Evolutionary conservation across 2,329 filamentous ascomycete genomes (phyloP).

Genomic region (Cladobotryum protrusum): DNA sequence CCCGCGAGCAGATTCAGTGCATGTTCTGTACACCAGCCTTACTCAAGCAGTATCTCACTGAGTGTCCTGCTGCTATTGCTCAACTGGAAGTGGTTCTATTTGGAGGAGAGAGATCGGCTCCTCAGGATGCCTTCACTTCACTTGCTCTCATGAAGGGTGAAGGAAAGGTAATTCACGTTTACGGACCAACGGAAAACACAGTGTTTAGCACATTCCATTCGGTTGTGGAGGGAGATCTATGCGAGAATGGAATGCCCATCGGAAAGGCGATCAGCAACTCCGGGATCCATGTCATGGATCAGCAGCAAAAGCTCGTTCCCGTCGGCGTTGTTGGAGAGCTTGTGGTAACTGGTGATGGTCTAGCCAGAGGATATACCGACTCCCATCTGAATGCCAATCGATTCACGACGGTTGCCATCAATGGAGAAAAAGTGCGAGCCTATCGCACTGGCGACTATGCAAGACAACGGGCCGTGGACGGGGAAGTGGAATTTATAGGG

Average conservation of each 20-base stretch:
- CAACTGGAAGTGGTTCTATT: slow-evolving; percentile 9
- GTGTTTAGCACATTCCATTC: slow-evolving; percentile 14
- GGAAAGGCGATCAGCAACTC: slow-evolving; percentile 18
- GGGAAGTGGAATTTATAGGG: slow-evolving; percentile 21
- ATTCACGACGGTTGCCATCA: slow-evolving; percentile 15
- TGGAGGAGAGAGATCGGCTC: slow-evolving; percentile 15
- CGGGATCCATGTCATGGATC: slow-evolving; percentile 17
- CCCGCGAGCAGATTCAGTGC: not conserved
- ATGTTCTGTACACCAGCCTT: not conserved
- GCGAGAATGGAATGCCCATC: slow-evolving; percentile 18
- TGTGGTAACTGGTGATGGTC: slow-evolving; percentile 19
- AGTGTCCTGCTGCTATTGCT: slow-evolving; percentile 11
- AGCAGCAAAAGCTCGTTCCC: slow-evolving; percentile 13
- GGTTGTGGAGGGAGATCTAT: not conserved
- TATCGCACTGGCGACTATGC: slow-evolving; percentile 24
- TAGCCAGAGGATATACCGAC: slow-evolving; percentile 18
- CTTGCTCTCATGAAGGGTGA: not conserved
- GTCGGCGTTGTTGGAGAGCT: slow-evolving; percentile 21
- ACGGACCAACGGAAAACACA: slow-evolving; percentile 21
- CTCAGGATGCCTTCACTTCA: slow-evolving; percentile 4
- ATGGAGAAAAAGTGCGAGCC: slow-evolving; percentile 5
- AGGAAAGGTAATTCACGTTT: slow-evolving; percentile 13
- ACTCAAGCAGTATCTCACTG: not conserved
- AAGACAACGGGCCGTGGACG: slow-evolving; percentile 17
- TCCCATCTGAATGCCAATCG: slow-evolving; percentile 6